Conservation (phyloP, 129 eudicot species). For the Flaveria linearis region DNA sequence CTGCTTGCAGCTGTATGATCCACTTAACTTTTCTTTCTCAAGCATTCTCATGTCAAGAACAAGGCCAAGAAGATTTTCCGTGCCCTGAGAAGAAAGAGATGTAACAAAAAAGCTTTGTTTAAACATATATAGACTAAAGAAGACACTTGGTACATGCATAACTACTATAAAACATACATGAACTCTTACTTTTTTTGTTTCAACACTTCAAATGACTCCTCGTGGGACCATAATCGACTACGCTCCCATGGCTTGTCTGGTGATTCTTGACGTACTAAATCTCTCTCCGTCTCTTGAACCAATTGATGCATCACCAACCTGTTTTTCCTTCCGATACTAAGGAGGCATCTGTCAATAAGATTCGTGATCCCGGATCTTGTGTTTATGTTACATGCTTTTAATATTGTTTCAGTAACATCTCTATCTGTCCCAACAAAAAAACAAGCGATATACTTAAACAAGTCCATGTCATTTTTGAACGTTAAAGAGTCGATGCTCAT, state of each 20-base stretch:
- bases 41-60: neutral
- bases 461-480: neutral
- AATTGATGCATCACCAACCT: conserved; percentile 1
- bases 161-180: neutral
- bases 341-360: neutral
- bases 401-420: conserved; percentile 17
- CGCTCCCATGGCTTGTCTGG: neutral
- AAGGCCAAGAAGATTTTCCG: neutral
- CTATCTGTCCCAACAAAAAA: conserved; percentile 25
- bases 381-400: neutral
- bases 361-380: neutral
- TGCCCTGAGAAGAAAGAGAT: neutral
- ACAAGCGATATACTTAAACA: conserved; percentile 18
- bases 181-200: neutral
- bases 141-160: neutral
- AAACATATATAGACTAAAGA: neutral
- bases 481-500: conserved; percentile 10
- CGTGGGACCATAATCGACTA: conserved; percentile 6
- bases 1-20: neutral
- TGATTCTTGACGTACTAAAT: conserved; percentile 7
- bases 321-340: neutral
- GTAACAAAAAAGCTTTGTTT: neutral
- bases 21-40: neutral
- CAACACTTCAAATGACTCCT: neutral
- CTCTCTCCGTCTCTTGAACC: conserved; percentile 14